Evolutionary conservation across 2,329 filamentous ascomycete genomes (phyloP), one percentile per base, ranked within the genome.

Genomic region (Penicillium glabrum): DNA sequence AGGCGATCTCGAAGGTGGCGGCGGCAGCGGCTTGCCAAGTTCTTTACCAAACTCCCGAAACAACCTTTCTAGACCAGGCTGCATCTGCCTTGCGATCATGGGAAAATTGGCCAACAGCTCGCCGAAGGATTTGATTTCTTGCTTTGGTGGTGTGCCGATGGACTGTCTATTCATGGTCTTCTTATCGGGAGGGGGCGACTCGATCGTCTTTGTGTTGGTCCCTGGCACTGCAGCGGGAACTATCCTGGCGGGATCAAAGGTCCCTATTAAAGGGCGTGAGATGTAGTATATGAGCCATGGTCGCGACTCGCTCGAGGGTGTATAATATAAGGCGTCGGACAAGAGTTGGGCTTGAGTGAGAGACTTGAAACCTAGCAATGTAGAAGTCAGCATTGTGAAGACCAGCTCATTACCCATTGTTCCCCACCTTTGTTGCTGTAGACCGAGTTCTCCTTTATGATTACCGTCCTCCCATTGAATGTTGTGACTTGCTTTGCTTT

Each of bases 271-370:
- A 2, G 95, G 95, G 51, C 86, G 88, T 26, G 93, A 95, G 61
- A 99, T 96, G 75, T 93, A 97, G 82, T 98, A 98, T 58, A 99
- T 83, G 44, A 99, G 86, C 92, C 95, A 99, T 82, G 93, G 91
- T 66, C 92, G 89, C 14, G 91, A 88, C 67, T 98, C 93, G 67
- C 90, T 84, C n/a, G 86, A 87, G 68, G 97, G 91, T 48, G 91
- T 88, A 69, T 96, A 96, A 83, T 91, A 98, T 39, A 96, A 84
- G 37, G 84, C 82, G 74, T 99, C 96, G 70, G 85, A 85, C 56
- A 97, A 80, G 33, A 98, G 80, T 70, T 95, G 92, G 31, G 93
- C 91, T 72, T 98, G 95, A 62, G 91, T 92, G 60, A 97, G 81
- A 33, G 86, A 86, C 78, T 95, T 96, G 83, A 98, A 99, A 51